Percentiles rank a stretch among this genome's conserved stretches.
Conservation (phyloP, 352 stramenopile genomes). For the Pythium aquatile region DNA sequence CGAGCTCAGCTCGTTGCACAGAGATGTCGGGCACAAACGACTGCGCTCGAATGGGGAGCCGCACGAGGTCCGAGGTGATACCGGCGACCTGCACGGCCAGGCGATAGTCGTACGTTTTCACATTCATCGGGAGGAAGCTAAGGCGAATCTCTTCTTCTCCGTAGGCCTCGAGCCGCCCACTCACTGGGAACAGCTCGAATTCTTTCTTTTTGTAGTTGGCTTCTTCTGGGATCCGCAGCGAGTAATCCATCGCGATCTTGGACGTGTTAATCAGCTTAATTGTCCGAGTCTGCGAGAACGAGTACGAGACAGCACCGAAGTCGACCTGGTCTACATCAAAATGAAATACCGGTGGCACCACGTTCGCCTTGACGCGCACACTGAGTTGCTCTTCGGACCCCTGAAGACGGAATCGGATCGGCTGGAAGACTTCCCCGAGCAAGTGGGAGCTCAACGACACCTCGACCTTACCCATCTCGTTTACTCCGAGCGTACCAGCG, state of each 20-base stretch:
- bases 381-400: conserved; percentile 84
- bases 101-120: conserved; percentile 92
- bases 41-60: conserved; percentile 86
- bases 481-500: conserved; percentile 61
- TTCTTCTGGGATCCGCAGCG: conserved; percentile 90
- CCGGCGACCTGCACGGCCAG: conserved; percentile 90
- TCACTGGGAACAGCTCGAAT: conserved; percentile 77
- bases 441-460: conserved; percentile 86
- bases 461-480: conserved; percentile 79
- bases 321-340: conserved; percentile 90
- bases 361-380: conserved; percentile 84
- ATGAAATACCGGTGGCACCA: conserved; percentile 93
- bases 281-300: conserved; percentile 73
- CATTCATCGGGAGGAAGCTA: conserved; percentile 82
- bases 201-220: conserved; percentile 89
- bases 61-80: conserved; percentile 89
- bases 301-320: conserved; percentile 92
- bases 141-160: conserved; percentile 83
- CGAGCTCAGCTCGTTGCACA: conserved; percentile 64
- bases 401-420: conserved; percentile 81
- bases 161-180: conserved; percentile 79
- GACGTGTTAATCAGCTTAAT: conserved; percentile 92
- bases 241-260: conserved; percentile 91
- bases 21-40: conserved; percentile 84
- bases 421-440: conserved; percentile 86